These are phyloP conservation scores for Aspergillus heteromorphus DNA, from an alignment of 495 filamentous ascomycete genomes.

Conservation along the genomic window DNA sequence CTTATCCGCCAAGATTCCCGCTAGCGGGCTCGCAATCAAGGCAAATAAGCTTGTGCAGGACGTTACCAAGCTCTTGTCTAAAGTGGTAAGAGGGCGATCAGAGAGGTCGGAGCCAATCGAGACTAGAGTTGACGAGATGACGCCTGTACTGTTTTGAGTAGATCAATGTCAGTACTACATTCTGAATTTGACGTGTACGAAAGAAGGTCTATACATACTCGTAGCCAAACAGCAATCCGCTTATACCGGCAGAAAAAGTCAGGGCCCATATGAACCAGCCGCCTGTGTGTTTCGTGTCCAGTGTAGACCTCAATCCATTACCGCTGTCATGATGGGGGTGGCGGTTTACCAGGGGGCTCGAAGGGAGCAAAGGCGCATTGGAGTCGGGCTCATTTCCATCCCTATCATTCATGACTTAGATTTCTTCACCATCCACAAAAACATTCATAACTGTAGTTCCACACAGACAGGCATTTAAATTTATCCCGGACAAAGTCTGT, in stretches of 20 bases:
- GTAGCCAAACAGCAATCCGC: constrained; percentile 85
- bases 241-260: constrained; percentile 76
- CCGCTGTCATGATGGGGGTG: constrained; percentile 10
- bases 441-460: not conserved
- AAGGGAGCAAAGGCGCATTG: constrained; percentile 28
- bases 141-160: constrained; percentile 64
- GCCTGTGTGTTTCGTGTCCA: constrained; percentile 16
- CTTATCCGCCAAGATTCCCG: constrained; percentile 68
- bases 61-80: constrained; percentile 81
- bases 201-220: constrained; percentile 37
- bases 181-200: not conserved
- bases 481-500: too few relatives aligned
- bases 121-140: constrained; percentile 83
- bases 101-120: constrained; percentile 75
- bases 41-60: constrained; percentile 77
- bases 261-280: constrained; percentile 64
- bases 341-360: constrained; percentile 7
- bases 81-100: constrained; percentile 54
- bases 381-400: constrained; percentile 23
- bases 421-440: constrained; percentile 1
- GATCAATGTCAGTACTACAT: not conserved
- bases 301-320: constrained; percentile 8
- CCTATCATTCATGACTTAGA: constrained; percentile 20
- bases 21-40: constrained; percentile 68
- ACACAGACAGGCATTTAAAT: not conserved